Base-by-base conservation (phyloP, 1,139 yeast species). In the Hyphopichia wangnamkhiaoensis region DNA sequence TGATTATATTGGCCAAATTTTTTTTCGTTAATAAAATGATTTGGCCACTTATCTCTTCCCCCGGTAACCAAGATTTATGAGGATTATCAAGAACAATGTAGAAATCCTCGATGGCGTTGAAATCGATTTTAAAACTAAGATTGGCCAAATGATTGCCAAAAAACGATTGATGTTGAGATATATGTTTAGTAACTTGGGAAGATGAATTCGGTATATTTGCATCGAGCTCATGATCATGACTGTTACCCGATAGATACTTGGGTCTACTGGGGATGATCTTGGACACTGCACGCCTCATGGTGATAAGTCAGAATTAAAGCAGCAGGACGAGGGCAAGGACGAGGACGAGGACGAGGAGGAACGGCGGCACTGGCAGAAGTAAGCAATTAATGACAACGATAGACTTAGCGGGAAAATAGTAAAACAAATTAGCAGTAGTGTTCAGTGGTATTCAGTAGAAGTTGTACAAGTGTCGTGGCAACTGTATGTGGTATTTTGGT, bases 51-150 rank as follows among this genome's bases (percentile, higher is more conserved):
- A 84, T 76, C 49, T 77, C 77, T 43, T 83, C 87, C 12, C 89
- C 88, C 0, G 90, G 89, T 13, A 68, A 61, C 72, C 80, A 82
- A 16, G 76, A 66, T 52, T 78, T 76, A 59, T 86, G 95, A 1
- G 95, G 93, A 42, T 83, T 82, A 48, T 82, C 84, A 40, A 88
- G 65, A 37, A 72, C 73, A 33, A 88, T 79, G 58, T 79, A 84
- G 58, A 87, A 84, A 47, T 84, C 89, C 38, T 76, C 74, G 44
- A 78, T 71, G 6, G 75, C 61, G 37, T 64, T 66, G 48, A 67
- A 61, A 46, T 76, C 82, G 24, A 76, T 50, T 42, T 59, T 65
- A 46, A 68, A 61, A 32, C 57, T 50, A 13, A 33, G 12, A 31
- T 24, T 31, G 14, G 28, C 10, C n/a, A 25, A n/a, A 18, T 31